A percentile compares a stretch with the other conserved stretches of the same genome.
Evolutionary conservation across 2,329 filamentous ascomycete species (phyloP).

Genomic region (Aspergillus pseudoglaucus): DNA sequence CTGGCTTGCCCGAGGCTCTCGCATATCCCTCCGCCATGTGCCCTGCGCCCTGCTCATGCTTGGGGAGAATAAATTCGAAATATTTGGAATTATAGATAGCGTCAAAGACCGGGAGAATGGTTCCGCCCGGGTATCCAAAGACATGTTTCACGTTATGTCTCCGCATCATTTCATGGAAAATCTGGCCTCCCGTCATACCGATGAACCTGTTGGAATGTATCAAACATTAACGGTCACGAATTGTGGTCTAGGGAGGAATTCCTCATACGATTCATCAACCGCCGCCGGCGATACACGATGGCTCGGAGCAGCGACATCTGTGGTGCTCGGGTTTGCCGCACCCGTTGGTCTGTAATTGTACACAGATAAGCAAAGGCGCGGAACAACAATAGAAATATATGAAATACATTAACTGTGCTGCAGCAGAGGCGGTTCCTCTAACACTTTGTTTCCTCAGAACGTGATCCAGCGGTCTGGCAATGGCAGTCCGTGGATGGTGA

Average conservation of each 20-base stretch:
- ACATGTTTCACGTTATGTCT: conserved; percentile 79
- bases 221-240: background rate
- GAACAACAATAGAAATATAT: background rate
- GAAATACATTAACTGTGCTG: background rate
- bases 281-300: background rate
- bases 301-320: background rate
- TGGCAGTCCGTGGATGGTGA: background rate
- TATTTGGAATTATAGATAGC: conserved; percentile 92
- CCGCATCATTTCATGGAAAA: conserved; percentile 94
- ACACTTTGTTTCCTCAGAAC: background rate
- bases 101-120: conserved; percentile 91
- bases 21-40: conserved; percentile 98
- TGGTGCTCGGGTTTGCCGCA: background rate
- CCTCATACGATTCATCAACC: background rate
- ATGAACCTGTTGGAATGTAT: conserved; percentile 55
- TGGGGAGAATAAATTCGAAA: conserved; percentile 86
- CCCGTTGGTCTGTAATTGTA: background rate
- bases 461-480: background rate
- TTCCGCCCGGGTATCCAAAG: conserved; percentile 84
- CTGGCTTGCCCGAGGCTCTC: conserved; percentile 79
- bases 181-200: conserved; percentile 81
- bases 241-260: background rate
- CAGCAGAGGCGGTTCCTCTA: background rate
- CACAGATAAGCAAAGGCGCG: background rate
- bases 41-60: conserved; percentile 85